Percentiles rank a stretch among this genome's conserved stretches.
Conservation (phyloP, 2,329 filamentous ascomycete genomes). For the Achaetomium macrosporum region DNA sequence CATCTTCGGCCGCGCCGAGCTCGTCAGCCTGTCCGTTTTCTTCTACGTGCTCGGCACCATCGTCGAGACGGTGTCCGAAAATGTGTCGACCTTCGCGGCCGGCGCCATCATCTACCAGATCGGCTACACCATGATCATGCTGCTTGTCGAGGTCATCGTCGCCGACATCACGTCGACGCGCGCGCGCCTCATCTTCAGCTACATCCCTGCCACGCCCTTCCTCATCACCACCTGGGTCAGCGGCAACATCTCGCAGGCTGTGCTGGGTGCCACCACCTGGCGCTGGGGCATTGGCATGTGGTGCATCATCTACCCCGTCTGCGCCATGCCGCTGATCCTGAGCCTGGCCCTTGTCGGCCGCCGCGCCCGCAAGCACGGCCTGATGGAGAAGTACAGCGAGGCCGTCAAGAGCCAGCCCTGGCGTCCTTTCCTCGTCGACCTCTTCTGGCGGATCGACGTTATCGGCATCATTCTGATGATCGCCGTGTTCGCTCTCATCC, state of each 20-base stretch:
- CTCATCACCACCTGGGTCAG: slow-evolving; percentile 61
- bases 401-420: slow-evolving; percentile 31
- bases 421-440: slow-evolving; percentile 31
- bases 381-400: slow-evolving; percentile 35
- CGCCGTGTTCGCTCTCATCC: slow-evolving; percentile 41
- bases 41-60: slow-evolving; percentile 56
- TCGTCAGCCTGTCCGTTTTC: slow-evolving; percentile 51
- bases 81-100: slow-evolving; percentile 47
- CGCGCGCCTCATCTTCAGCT: slow-evolving; percentile 58
- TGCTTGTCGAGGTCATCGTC: slow-evolving; percentile 59
- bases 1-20: slow-evolving; percentile 57
- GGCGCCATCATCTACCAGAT: slow-evolving; percentile 58
- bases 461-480: slow-evolving; percentile 41
- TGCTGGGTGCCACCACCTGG: slow-evolving; percentile 48
- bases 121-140: slow-evolving; percentile 56
- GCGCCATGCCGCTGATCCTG: slow-evolving; percentile 49
- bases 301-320: slow-evolving; percentile 56
- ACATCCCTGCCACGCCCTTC: slow-evolving; percentile 54
- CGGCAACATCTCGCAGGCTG: slow-evolving; percentile 48
- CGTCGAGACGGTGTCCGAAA: slow-evolving; percentile 46
- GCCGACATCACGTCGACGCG: slow-evolving; percentile 59
- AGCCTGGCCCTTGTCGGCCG: slow-evolving; percentile 45
- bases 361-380: slow-evolving; percentile 47
- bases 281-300: slow-evolving; percentile 62
- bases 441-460: slow-evolving; percentile 43